These are phyloP conservation scores for Thelonectria blattea DNA, from an alignment of 2,329 filamentous ascomycete species.

Conservation along the genomic window DNA sequence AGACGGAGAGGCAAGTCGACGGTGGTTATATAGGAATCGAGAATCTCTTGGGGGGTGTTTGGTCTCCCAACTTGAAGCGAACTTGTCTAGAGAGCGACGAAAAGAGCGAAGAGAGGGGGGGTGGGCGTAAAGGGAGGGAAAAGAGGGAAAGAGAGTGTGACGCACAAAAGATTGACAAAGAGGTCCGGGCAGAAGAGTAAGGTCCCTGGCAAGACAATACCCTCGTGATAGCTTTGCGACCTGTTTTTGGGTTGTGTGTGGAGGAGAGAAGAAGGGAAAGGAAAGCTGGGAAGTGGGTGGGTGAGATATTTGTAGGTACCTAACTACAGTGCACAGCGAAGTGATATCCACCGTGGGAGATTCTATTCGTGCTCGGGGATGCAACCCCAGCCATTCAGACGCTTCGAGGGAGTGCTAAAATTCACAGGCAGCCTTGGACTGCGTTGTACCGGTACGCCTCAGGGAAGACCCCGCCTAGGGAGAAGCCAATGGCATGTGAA, in stretches of 20 bases:
- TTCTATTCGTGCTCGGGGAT: constrained; percentile 7
- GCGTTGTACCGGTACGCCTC: background rate
- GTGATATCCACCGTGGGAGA: constrained; percentile 10
- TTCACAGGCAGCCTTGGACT: background rate
- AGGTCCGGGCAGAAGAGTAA: constrained; percentile 60
- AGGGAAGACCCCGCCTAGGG: background rate
- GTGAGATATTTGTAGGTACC: constrained; percentile 34
- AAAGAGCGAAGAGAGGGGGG: constrained; percentile 53
- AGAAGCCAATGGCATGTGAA: background rate
- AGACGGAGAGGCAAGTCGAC: constrained; percentile 6
- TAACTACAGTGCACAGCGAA: background rate
- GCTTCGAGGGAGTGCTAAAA: constrained; percentile 4
- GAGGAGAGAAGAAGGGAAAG: constrained; percentile 54
- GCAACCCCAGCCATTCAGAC: constrained; percentile 18
- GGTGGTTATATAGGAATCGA: constrained; percentile 15
- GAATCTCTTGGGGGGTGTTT: constrained; percentile 5
- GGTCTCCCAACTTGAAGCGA: constrained; percentile 31
- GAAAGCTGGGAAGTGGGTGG: constrained; percentile 26
- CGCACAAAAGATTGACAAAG: constrained; percentile 55
- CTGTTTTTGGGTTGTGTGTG: constrained; percentile 61
- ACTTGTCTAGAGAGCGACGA: constrained; percentile 57
- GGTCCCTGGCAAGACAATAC: constrained; percentile 57
- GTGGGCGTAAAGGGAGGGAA: constrained; percentile 28
- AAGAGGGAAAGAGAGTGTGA: constrained; percentile 45
- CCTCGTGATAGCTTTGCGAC: constrained; percentile 63